A percentile compares a stretch with the other conserved stretches of the same genome.
These are phyloP conservation scores for Scenedesmus sp. DNA, from an alignment of 163 green algal genomes.

Conservation along the genomic window DNA sequence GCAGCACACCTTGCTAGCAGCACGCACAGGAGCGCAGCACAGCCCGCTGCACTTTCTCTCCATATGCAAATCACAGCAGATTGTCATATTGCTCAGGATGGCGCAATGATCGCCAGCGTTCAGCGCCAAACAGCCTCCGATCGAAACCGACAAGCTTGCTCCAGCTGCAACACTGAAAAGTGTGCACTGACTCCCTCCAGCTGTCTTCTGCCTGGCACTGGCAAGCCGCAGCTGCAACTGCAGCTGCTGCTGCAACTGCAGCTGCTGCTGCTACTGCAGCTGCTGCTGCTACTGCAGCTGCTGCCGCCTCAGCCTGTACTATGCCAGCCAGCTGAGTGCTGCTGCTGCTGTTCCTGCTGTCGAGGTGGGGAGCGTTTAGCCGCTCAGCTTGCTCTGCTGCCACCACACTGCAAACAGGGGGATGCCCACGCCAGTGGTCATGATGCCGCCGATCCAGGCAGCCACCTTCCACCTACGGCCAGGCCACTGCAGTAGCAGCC, in stretches of 20 bases:
- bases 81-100: too few relatives aligned
- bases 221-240: not conserved
- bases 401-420: conserved; percentile 44
- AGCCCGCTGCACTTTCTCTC: too few relatives aligned
- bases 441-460: conserved; percentile 47
- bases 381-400: conserved; percentile 53
- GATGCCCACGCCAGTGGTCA: conserved; percentile 42
- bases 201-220: not conserved
- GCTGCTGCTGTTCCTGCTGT: not conserved
- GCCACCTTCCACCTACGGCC: conserved; percentile 49
- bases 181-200: not conserved
- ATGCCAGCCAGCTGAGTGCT: not conserved
- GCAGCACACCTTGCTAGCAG: too few relatives aligned
- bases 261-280: not conserved
- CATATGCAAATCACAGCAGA: too few relatives aligned
- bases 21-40: too few relatives aligned
- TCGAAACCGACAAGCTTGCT: not conserved
- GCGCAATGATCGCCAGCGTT: too few relatives aligned
- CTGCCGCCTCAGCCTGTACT: not conserved
- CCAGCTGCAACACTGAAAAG: not conserved
- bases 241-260: not conserved
- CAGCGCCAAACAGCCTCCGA: too few relatives aligned
- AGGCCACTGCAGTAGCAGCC: conserved; percentile 47
- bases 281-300: not conserved
- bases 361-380: not conserved